Conservation (phyloP, 2,329 filamentous ascomycete species). For the Verticillium zaregamsianum region DNA sequence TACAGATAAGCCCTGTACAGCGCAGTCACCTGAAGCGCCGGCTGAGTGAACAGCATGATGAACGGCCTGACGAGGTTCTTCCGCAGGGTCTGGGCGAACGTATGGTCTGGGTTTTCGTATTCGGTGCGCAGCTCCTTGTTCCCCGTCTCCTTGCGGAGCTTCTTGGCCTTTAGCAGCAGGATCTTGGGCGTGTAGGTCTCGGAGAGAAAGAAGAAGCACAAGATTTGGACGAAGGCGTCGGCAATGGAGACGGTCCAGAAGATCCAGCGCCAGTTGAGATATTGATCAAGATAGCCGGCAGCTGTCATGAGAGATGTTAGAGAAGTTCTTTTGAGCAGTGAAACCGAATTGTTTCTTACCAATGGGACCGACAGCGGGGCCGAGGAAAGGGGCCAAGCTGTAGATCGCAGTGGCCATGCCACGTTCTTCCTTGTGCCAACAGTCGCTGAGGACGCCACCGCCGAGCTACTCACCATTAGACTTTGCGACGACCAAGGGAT, state of each 20-base stretch:
- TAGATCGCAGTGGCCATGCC: conserved; percentile 26
- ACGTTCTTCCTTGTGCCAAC: conserved; percentile 37
- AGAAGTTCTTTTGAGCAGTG: no score
- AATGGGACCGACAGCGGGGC: conserved; percentile 37
- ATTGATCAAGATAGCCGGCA: conserved; percentile 33
- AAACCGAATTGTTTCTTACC: conserved; percentile 9
- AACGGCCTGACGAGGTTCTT: conserved; percentile 39
- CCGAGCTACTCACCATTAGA: conserved; percentile 25
- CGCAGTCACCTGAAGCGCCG: conserved; percentile 44
- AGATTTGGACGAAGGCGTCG: conserved; percentile 26
- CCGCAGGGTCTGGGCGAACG: conserved; percentile 17
- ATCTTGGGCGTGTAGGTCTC: conserved; percentile 34
- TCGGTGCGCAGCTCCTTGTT: conserved; percentile 22
- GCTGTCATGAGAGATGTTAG: conserved; percentile 10
- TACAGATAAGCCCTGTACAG: conserved; percentile 47
- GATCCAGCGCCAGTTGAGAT: conserved; percentile 38
- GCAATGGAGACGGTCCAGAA: conserved; percentile 37
- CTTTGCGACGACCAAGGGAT: background rate
- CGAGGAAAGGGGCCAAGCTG: conserved; percentile 37
- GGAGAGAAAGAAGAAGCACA: conserved; percentile 30
- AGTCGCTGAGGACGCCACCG: conserved; percentile 42
- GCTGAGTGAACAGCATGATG: conserved; percentile 44
- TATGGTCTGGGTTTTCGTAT: conserved; percentile 20
- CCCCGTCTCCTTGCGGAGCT: conserved; percentile 21
- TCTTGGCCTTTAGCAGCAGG: conserved; percentile 20